phyloP scores from a whole-genome alignment of 2,329 filamentous ascomycete genomes.

The Colletotrichum sp. region DNA sequence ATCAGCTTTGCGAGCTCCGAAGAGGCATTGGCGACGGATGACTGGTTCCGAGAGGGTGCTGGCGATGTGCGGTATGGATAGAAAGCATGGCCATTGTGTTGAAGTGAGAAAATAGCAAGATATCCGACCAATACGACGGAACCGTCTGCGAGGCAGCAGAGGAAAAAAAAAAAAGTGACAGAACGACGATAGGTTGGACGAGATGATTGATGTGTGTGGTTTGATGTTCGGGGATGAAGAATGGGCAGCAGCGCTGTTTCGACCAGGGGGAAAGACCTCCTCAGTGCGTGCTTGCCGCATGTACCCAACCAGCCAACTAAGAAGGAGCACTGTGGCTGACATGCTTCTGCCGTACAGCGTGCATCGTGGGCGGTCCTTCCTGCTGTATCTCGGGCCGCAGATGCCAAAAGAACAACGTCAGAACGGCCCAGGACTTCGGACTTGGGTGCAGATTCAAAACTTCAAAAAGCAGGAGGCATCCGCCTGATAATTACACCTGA shows the following conservation, averaged over 20 bases:
- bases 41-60: slow-evolving; percentile 70
- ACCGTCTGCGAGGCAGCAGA: not conserved
- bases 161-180: not conserved
- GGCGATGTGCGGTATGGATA: slow-evolving; percentile 66
- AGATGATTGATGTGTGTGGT: not conserved
- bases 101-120: not conserved
- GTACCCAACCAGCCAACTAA: not conserved
- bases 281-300: not conserved
- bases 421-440: not conserved
- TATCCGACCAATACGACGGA: not conserved
- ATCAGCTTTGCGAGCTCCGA: slow-evolving; percentile 69
- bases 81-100: not conserved
- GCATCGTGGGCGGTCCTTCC: not conserved
- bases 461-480: not conserved
- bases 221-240: slow-evolving; percentile 18
- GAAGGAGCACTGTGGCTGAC: not conserved
- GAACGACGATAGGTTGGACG: not conserved
- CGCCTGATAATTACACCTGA: not conserved
- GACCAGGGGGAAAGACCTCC: not conserved
- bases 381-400: not conserved
- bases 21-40: slow-evolving; percentile 58
- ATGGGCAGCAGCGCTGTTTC: not conserved
- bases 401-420: not conserved
- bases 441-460: not conserved
- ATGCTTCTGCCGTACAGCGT: not conserved